A percentile compares a stretch with the other conserved stretches of the same genome.
phyloP scores from a whole-genome alignment of 306 rosid species.

The Citrullus colocynthis region DNA sequence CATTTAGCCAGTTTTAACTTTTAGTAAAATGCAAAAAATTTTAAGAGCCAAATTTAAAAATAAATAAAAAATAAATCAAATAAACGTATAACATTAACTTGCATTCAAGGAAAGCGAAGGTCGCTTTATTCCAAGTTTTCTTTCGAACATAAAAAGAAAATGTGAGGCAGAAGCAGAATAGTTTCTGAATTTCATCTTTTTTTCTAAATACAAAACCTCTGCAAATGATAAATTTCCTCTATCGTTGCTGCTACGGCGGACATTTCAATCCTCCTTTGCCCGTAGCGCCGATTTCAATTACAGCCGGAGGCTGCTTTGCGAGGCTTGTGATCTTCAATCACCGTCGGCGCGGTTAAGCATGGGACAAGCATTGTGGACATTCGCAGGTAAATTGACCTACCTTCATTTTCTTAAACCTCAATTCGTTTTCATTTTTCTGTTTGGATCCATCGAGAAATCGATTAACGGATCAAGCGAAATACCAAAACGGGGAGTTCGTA shows the following conservation, averaged over 20 bases:
- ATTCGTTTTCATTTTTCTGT: not conserved
- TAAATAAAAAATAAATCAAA: too few relatives aligned
- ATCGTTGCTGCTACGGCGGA: not conserved
- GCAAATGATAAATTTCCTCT: not conserved
- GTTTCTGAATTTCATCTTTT: not conserved
- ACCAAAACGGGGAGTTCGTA: too few relatives aligned
- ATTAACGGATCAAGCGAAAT: not conserved
- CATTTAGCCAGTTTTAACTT: too few relatives aligned
- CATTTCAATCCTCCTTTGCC: not conserved
- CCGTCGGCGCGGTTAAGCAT: conserved; percentile 9
- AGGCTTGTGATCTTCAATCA: not conserved
- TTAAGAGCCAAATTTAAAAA: too few relatives aligned
- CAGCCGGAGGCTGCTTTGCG: not conserved
- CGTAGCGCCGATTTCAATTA: not conserved
- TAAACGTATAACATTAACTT: not conserved
- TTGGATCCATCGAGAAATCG: not conserved
- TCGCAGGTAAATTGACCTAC: conserved; percentile 29
- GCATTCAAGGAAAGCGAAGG: not conserved
- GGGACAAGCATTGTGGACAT: conserved; percentile 41
- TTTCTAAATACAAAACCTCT: not conserved
- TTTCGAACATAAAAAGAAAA: not conserved
- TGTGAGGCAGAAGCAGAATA: not conserved
- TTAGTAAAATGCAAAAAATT: too few relatives aligned
- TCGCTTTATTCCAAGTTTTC: not conserved
- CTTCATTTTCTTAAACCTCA: not conserved